phyloP scores from a whole-genome alignment of 2,329 filamentous ascomycete genomes.

The Aspergillus sp. region DNA sequence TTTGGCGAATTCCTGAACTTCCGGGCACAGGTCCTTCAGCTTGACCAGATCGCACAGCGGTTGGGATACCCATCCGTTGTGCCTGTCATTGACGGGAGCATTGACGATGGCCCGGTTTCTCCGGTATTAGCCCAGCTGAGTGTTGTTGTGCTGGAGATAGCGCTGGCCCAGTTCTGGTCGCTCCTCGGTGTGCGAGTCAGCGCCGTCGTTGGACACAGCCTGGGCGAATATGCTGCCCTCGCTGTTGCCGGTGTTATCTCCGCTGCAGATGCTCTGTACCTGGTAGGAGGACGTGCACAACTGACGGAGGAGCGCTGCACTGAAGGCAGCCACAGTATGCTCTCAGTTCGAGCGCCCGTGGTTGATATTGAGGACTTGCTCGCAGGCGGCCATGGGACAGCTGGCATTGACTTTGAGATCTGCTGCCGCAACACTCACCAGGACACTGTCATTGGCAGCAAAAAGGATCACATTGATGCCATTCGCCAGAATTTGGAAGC shows the following conservation, averaged over 20 bases:
- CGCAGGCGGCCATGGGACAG: background rate
- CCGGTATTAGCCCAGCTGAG: conserved; percentile 38
- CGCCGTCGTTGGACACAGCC: conserved; percentile 56
- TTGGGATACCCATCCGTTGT: conserved; percentile 29
- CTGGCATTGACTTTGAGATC: conserved; percentile 41
- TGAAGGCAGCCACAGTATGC: conserved; percentile 66
- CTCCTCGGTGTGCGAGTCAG: conserved; percentile 27
- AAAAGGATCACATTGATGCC: conserved; percentile 58
- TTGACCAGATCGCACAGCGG: conserved; percentile 21
- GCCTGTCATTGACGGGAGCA: conserved; percentile 21
- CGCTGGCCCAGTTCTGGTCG: conserved; percentile 34
- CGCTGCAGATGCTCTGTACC: conserved; percentile 50
- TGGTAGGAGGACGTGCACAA: conserved; percentile 69
- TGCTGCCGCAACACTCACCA: conserved; percentile 76
- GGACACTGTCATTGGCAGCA: conserved; percentile 69
- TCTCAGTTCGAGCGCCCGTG: conserved; percentile 54
- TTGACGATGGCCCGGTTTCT: conserved; percentile 38
- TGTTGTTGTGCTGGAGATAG: conserved; percentile 40
- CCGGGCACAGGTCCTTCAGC: conserved; percentile 20
- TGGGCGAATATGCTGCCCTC: conserved; percentile 41
- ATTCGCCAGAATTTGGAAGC: conserved; percentile 52
- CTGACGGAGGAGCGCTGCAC: conserved; percentile 66
- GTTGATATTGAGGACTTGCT: conserved; percentile 41
- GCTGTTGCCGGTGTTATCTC: conserved; percentile 34
- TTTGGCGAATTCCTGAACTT: conserved; percentile 22